Conservation (phyloP, 129 eudicot genomes). For the Lonicera japonica region DNA sequence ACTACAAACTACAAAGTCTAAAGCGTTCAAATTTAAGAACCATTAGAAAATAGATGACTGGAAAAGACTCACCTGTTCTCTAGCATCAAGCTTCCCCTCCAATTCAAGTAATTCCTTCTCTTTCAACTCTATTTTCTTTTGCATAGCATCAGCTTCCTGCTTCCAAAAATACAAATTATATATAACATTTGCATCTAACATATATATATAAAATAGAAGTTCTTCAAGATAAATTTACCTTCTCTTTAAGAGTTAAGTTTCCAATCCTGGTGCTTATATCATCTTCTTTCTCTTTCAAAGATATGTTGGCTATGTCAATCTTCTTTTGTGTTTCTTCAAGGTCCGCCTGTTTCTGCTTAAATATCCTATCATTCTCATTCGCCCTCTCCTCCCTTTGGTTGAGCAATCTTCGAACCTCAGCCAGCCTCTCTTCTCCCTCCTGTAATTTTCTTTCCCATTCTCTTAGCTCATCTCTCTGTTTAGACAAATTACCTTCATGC, state of each 20-base stretch:
- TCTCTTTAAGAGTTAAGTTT: slow-evolving; percentile 56
- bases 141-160: slow-evolving; percentile 69
- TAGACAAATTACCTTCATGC: slow-evolving; percentile 47
- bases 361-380: slow-evolving; percentile 63
- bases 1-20: too few relatives aligned
- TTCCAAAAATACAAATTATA: slow-evolving; percentile 3
- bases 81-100: slow-evolving; percentile 57
- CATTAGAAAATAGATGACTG: too few relatives aligned
- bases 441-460: slow-evolving; percentile 92
- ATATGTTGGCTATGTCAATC: slow-evolving; percentile 43
- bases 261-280: slow-evolving; percentile 58
- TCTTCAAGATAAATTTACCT: slow-evolving; percentile 41
- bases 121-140: slow-evolving; percentile 51
- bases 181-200: background rate
- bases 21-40: too few relatives aligned
- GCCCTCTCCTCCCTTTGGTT: slow-evolving; percentile 89
- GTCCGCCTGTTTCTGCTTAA: slow-evolving; percentile 67
- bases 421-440: slow-evolving; percentile 85
- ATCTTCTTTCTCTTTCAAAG: slow-evolving; percentile 63
- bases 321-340: slow-evolving; percentile 63
- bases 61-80: slow-evolving; percentile 63
- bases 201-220: background rate
- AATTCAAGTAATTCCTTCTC: slow-evolving; percentile 63
- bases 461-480: slow-evolving; percentile 81
- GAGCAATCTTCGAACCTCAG: slow-evolving; percentile 74